phyloP scores from a whole-genome alignment of 306 rosid genomes.

The Vicia villosa region DNA sequence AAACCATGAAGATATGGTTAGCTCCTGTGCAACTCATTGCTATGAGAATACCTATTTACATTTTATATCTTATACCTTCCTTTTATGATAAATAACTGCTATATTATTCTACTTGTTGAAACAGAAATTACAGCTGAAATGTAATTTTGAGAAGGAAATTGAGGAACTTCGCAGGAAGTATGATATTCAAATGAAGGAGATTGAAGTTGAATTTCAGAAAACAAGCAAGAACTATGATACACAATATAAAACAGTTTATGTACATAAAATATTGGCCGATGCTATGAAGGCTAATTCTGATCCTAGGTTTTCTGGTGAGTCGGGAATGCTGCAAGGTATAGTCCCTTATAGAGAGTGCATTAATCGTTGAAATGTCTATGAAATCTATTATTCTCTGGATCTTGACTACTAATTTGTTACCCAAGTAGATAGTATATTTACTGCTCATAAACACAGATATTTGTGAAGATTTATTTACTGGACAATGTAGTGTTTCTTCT shows the following conservation, averaged over 20 bases:
- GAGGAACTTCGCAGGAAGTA: conserved; percentile 66
- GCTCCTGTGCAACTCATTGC: conserved; percentile 35
- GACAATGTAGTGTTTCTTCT: conserved; percentile 1
- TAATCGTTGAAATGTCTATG: conserved; percentile 19
- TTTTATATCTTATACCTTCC: conserved; percentile 6
- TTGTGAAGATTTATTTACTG: conserved; percentile 3
- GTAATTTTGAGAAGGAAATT: conserved; percentile 62
- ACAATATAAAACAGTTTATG: conserved; percentile 41
- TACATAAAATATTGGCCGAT: conserved; percentile 62
- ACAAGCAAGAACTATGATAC: conserved; percentile 51
- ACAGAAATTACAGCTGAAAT: conserved; percentile 66
- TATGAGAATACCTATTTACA: conserved; percentile 13
- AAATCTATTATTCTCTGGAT: conserved; percentile 15
- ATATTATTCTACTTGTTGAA: conserved; percentile 32
- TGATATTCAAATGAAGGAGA: conserved; percentile 49
- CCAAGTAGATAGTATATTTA: conserved; percentile 24
- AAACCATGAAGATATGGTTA: conserved; percentile 55
- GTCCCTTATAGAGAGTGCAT: conserved; percentile 9
- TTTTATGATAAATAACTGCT: conserved; percentile 13
- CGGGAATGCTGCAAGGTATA: conserved; percentile 63
- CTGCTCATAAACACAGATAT: conserved; percentile 17
- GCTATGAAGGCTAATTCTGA: conserved; percentile 64
- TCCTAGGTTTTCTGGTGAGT: conserved; percentile 38
- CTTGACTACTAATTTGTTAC: conserved; percentile 23
- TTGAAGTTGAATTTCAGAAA: conserved; percentile 46